Evolutionary conservation across 345 rosid genomes (phyloP), one percentile per base, ranked within the genome.

Genomic region (Microthlaspi erraticum): DNA sequence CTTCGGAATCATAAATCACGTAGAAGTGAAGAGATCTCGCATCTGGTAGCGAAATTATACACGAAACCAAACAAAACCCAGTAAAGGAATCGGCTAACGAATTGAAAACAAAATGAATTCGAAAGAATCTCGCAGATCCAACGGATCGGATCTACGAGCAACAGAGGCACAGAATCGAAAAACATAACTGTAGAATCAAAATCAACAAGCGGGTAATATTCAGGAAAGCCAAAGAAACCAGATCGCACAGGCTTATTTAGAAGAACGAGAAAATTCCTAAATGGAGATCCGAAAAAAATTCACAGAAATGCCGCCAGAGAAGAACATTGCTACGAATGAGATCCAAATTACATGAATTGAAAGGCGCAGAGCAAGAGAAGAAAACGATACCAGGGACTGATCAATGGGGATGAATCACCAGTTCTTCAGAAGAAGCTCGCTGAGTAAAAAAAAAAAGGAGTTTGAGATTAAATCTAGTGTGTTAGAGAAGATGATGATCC

Each of bases 131-230:
- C 39, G 43, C 70, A 68, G 74, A 75, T 75, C 64, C 45, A 37
- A 34, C 33, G 57, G 78, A 74, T 61, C 79, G 44, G 79, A 75
- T 75, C 79, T 37, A 62, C 13, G 38, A 60, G 43, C 41, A 61
- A n/a, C 33, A 53, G 18, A 60, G 19, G 5, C 64, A 52, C 26
- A 42, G 0, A 33, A 51, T 52, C 69, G 23, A 60, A n/a, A 50
- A 33, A 20, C 23, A 6, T 8, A 42, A 36, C 51, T 36, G 10
- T 6, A 18, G 50, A 68, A 51, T 68, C 59, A 43, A 60, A 55
- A 33, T 60, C 50, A 52, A 19, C 29, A 59, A 53, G 7, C 19
- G 1, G 17, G 6, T 43, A 12, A 36, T 43, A 37, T 52, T 67
- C 73, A 60, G 14, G 36, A 36, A 46, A 36, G 39, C 36, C 5